Evolutionary conservation across 805 yeast genomes (phyloP).

Genomic region (Suhomyces tanzawaensis): DNA sequence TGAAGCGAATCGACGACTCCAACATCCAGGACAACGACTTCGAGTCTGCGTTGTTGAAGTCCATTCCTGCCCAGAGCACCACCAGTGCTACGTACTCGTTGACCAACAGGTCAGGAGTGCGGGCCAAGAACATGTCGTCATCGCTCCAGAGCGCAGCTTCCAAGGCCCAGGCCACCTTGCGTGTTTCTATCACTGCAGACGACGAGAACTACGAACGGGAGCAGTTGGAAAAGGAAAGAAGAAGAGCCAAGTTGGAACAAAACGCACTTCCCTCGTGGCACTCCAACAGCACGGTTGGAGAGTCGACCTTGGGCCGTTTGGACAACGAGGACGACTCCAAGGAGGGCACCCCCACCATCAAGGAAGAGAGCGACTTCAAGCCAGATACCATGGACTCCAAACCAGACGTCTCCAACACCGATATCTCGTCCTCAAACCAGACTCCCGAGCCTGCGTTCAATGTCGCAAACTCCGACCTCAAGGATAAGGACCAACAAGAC

Average conservation of each 20-base stretch:
- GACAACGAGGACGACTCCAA: conserved; percentile 43
- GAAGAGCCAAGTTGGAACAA: conserved; percentile 72
- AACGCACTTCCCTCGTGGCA: conserved; percentile 98
- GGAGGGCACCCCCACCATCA: conserved; percentile 18
- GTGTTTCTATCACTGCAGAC: conserved; percentile 84
- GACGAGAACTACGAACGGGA: conserved; percentile 74
- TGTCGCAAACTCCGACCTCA: conserved; percentile 15
- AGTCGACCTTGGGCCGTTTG: conserved; percentile 52
- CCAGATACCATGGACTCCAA: conserved; percentile 5
- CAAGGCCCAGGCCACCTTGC: conserved; percentile 78
- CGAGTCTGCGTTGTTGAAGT: conserved; percentile 61
- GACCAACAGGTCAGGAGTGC: conserved; percentile 39
- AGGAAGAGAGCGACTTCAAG: conserved; percentile 10
- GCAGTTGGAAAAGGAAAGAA: conserved; percentile 61
- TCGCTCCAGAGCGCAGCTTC: conserved; percentile 49
- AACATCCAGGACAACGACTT: conserved; percentile 40
- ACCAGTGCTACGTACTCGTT: conserved; percentile 69
- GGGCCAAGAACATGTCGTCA: conserved; percentile 28
- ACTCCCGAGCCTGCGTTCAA: conserved; percentile 2
- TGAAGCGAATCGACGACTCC: conserved; percentile 53
- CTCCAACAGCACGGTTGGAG: conserved; percentile 83
- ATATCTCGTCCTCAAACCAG: conserved; percentile 1
- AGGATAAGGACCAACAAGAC: conserved; percentile 67
- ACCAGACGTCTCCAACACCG: conserved; percentile 5
- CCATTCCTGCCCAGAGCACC: conserved; percentile 79